Conservation (phyloP, 2,329 filamentous ascomycete genomes). For the Penicillium sp. region DNA sequence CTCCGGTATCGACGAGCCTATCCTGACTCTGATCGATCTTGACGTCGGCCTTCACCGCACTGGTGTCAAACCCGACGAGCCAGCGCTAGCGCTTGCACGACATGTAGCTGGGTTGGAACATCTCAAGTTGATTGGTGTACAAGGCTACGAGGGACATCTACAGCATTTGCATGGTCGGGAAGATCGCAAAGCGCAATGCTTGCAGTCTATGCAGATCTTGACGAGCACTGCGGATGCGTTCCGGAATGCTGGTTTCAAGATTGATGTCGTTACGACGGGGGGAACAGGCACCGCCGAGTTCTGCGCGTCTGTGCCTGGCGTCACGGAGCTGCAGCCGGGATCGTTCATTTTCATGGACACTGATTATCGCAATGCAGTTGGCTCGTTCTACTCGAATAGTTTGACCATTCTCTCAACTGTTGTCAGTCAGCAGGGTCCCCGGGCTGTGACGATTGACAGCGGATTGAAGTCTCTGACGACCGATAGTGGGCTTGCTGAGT, state of each 20-base stretch:
- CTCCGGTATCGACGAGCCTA: slow-evolving; percentile 35
- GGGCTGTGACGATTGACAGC: slow-evolving; percentile 45
- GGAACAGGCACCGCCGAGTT: slow-evolving; percentile 52
- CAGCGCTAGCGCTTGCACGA: slow-evolving; percentile 38
- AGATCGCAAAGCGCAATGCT: slow-evolving; percentile 41
- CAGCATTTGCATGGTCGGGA: slow-evolving; percentile 47
- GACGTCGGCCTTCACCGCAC: slow-evolving; percentile 50
- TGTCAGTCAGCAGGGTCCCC: slow-evolving; percentile 44
- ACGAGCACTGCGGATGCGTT: slow-evolving; percentile 42
- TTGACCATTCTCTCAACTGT: slow-evolving; percentile 48
- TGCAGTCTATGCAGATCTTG: slow-evolving; percentile 45
- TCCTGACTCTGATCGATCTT: slow-evolving; percentile 45
- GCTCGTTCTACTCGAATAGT: slow-evolving; percentile 46
- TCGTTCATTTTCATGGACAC: slow-evolving; percentile 56
- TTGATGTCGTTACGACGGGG: slow-evolving; percentile 49
- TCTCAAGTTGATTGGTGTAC: slow-evolving; percentile 46
- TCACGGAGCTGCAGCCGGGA: slow-evolving; percentile 52
- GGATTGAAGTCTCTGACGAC: slow-evolving; percentile 50
- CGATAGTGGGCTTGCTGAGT: slow-evolving; percentile 49
- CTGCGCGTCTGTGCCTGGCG: slow-evolving; percentile 46
- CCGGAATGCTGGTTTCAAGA: slow-evolving; percentile 40
- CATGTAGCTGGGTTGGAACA: slow-evolving; percentile 36
- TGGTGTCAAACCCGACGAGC: slow-evolving; percentile 42
- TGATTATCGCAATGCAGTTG: slow-evolving; percentile 51
- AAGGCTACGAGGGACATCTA: slow-evolving; percentile 51